Percentiles rank a stretch among this genome's conserved stretches.
Evolutionary conservation across 306 rosid species (phyloP).

Genomic region (Astragalus glycyphyllos): DNA sequence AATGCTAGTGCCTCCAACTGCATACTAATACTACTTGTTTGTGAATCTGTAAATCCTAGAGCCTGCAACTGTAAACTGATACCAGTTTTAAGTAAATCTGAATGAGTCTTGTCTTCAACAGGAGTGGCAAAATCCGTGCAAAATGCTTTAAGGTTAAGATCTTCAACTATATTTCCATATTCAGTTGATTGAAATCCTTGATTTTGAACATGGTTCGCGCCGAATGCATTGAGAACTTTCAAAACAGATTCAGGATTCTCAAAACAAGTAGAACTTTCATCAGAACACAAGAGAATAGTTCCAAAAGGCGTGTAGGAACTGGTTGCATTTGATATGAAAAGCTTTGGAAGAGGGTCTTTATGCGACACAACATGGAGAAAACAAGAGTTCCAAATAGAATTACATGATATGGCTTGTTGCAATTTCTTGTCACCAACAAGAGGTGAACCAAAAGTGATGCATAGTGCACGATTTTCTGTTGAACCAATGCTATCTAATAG

Average conservation of each 20-base stretch:
- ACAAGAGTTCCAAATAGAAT: conserved; percentile 66
- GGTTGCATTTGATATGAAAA: conserved; percentile 10
- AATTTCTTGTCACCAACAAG: conserved; percentile 54
- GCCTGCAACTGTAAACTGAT: conserved; percentile 51
- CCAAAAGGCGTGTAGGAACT: conserved; percentile 60
- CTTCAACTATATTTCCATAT: conserved; percentile 47
- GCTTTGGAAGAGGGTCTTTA: conserved; percentile 55
- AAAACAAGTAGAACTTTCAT: conserved; percentile 50
- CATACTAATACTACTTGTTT: conserved; percentile 38
- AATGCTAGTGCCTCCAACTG: conserved; percentile 51
- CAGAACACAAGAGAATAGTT: conserved; percentile 58
- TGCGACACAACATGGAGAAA: conserved; percentile 61
- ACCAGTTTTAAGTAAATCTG: conserved; percentile 38
- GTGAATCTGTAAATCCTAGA: conserved; percentile 41
- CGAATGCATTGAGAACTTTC: conserved; percentile 34
- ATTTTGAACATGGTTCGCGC: conserved; percentile 4
- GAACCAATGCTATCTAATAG: conserved; percentile 50
- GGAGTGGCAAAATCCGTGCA: background rate
- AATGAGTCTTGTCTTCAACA: background rate
- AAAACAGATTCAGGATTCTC: conserved; percentile 50
- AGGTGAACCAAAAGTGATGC: conserved; percentile 79
- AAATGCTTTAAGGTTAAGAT: conserved; percentile 42
- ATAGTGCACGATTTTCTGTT: conserved; percentile 57
- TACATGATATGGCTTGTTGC: conserved; percentile 49
- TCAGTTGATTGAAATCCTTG: conserved; percentile 12